Base-by-base conservation (phyloP, 768 basidiomycete genomes). In the Mrakia frigida region DNA sequence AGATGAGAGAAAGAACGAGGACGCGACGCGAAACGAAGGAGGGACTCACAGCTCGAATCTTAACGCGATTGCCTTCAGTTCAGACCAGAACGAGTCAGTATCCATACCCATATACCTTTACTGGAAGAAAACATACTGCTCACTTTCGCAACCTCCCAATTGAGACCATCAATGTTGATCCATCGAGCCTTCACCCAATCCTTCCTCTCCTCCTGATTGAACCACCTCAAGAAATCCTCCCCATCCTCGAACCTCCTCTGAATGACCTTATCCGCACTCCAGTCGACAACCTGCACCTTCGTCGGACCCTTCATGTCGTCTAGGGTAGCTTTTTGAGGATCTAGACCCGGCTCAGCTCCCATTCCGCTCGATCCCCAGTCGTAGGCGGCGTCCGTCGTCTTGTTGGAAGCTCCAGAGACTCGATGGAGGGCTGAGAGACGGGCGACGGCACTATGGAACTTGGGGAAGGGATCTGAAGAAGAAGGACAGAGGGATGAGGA, bases 71-170 rank as follows among this genome's bases (percentile, higher is more conserved):
- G 59, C 59, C 73, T 63, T 33, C 3, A 25, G 14, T 35, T 23
- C 56, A 39, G 21, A 67, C 10, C 16, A 39, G 23, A 37, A 35
- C 37, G 65, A 6, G 23, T 13, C 33, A 39, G 6, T 35, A 28
- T 21, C 25, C n/a, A 2, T 23, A 13, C 14, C 11, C 18, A 1
- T 31, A 14, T 21, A 18, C 31, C 10, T 41, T 28, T 16, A 0
- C 37, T 46, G 61, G 5, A 41, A 14, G 18, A 23, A 60, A 23
- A 41, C 23, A 43, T n/a, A 13, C 28, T 33, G 2, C 39, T 59
- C 35, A 67, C 50, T 41, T 77, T 77, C 53, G 73, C 67, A 18
- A 77, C 76, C 61, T 67, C 65, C 76, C 76, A 77, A 52, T 77
- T 77, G 1, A 77, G 63, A 0, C 76, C 76, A 61, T 77, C 76